Evolutionary conservation across 208 protist genomes (phyloP).

Genomic region (Acanthamoeba divionensis): DNA sequence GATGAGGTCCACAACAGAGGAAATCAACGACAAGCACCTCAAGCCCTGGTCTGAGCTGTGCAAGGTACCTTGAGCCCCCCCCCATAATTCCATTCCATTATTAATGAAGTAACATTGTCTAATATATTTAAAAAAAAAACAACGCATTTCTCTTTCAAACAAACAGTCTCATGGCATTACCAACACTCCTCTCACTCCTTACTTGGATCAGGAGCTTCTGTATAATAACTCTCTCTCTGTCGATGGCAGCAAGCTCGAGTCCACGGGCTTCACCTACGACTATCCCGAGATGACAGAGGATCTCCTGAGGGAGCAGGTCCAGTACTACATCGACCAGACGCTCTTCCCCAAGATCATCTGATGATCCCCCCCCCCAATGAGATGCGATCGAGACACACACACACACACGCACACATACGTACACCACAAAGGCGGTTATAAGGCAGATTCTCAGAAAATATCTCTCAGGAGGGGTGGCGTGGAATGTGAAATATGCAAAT

Average conservation of each 20-base stretch:
- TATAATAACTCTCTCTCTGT: conserved; percentile 83
- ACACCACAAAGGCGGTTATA: not conserved
- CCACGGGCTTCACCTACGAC: conserved; percentile 72
- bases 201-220: conserved; percentile 88
- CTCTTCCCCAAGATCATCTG: conserved; percentile 72
- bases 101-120: not conserved
- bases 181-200: conserved; percentile 86
- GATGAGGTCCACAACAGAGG: conserved; percentile 73
- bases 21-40: conserved; percentile 88
- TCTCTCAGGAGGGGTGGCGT: not conserved
- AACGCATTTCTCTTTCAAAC: not conserved
- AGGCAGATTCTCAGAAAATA: not conserved
- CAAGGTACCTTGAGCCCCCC: conserved; percentile 54
- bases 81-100: not conserved
- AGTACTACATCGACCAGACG: conserved; percentile 71
- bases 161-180: conserved; percentile 69
- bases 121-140: not conserved
- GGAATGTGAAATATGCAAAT: too few species aligned
- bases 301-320: conserved; percentile 68
- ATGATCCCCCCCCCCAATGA: not conserved
- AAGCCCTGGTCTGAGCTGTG: conserved; percentile 86
- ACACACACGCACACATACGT: not conserved
- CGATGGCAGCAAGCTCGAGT: conserved; percentile 83
- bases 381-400: not conserved
- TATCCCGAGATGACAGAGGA: conserved; percentile 70